Percentiles rank a stretch among this genome's conserved stretches.
These are phyloP conservation scores for Sarocladium kiliense DNA, from an alignment of 2,329 filamentous ascomycete genomes.

Conservation along the genomic window DNA sequence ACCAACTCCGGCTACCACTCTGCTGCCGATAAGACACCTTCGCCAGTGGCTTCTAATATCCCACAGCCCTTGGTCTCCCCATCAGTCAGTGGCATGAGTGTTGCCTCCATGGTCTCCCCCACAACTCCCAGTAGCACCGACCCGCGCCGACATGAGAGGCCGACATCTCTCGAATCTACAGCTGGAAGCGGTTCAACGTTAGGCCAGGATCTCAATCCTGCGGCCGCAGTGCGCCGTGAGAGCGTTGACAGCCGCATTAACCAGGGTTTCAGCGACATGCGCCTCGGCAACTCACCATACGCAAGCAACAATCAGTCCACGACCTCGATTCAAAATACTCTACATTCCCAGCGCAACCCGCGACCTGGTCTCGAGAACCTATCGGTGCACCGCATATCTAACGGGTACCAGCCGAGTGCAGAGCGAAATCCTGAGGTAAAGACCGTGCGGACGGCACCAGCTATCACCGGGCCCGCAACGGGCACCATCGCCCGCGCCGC, in stretches of 20 bases:
- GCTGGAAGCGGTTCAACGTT: slow-evolving; percentile 21
- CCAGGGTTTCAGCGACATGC: slow-evolving; percentile 63
- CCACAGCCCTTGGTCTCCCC: slow-evolving; percentile 49
- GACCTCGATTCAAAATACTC: slow-evolving; percentile 65
- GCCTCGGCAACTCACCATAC: slow-evolving; percentile 61
- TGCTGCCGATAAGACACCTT: slow-evolving; percentile 56
- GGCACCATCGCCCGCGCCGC: slow-evolving; percentile 64
- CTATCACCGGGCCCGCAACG: slow-evolving; percentile 67
- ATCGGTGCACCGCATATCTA: slow-evolving; percentile 56
- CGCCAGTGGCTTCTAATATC: slow-evolving; percentile 48
- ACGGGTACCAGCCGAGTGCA: slow-evolving; percentile 57
- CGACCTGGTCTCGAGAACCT: slow-evolving; percentile 46
- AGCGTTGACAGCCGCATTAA: slow-evolving; percentile 79
- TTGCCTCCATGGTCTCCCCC: slow-evolving; percentile 61
- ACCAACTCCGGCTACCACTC: slow-evolving; percentile 43
- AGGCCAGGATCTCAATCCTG: slow-evolving; percentile 37
- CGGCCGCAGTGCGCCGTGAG: slow-evolving; percentile 54
- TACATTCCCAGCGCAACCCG: slow-evolving; percentile 62
- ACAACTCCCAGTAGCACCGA: slow-evolving; percentile 41
- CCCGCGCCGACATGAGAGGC: slow-evolving; percentile 37
- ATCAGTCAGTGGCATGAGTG: slow-evolving; percentile 56
- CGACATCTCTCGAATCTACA: slow-evolving; percentile 30
- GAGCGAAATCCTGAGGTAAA: slow-evolving; percentile 54
- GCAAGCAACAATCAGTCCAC: slow-evolving; percentile 73
- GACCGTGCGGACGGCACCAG: slow-evolving; percentile 62